A percentile compares a stretch with the other conserved stretches of the same genome.
Conservation (phyloP, 768 basidiomycete species). For the Pulveroboletus sp. region DNA sequence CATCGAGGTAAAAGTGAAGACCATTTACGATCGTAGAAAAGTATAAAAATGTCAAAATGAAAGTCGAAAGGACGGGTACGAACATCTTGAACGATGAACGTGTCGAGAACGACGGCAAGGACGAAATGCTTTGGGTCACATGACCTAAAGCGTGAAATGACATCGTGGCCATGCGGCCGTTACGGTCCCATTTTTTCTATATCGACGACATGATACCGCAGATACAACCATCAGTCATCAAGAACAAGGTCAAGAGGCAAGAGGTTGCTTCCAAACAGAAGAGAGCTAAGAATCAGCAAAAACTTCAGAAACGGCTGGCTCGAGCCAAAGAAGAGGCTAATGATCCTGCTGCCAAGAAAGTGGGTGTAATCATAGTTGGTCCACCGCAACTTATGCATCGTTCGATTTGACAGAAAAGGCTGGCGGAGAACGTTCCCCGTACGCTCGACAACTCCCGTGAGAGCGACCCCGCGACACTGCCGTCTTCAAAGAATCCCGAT, state of each 20-base stretch:
- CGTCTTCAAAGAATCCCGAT: conserved; percentile 30
- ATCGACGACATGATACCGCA: conserved; percentile 48
- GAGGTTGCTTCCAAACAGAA: conserved; percentile 70
- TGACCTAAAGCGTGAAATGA: conserved; percentile 11
- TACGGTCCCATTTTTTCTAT: not conserved
- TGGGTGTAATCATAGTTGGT: conserved; percentile 32
- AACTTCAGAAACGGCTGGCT: conserved; percentile 76
- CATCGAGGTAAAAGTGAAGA: conserved; percentile 95
- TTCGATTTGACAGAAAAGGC: conserved; percentile 63
- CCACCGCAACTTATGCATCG: not conserved
- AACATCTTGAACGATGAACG: conserved; percentile 22
- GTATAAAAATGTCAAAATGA: conserved; percentile 39
- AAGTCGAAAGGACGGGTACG: conserved; percentile 17
- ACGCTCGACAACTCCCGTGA: conserved; percentile 94
- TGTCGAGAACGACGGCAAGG: not conserved
- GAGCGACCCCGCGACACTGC: conserved; percentile 52
- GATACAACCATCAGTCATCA: conserved; percentile 66
- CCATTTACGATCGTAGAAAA: conserved; percentile 53
- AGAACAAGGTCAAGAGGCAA: conserved; percentile 86
- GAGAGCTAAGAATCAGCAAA: conserved; percentile 73
- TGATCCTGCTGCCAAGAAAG: conserved; percentile 77
- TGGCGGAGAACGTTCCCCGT: conserved; percentile 79
- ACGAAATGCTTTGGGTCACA: conserved; percentile 14
- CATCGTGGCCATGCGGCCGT: no score
- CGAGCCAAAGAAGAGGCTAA: conserved; percentile 71